phyloP scores from a whole-genome alignment of 352 stramenopile species.

The Phytophthora meadii region DNA sequence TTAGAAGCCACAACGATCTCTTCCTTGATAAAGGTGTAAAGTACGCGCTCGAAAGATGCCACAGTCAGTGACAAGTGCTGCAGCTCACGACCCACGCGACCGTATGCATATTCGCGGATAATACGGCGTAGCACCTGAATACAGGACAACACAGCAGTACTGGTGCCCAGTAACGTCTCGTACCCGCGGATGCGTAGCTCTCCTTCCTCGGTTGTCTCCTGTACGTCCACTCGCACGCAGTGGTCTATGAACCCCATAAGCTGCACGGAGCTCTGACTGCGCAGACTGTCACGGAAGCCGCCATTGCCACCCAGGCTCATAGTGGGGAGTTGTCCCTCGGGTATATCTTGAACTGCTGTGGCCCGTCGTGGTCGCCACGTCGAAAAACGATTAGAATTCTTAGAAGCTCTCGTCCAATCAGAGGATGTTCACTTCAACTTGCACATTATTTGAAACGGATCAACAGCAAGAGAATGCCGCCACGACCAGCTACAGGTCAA shows the following conservation, averaged over 20 bases:
- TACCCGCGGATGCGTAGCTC: conserved; percentile 79
- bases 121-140: conserved; percentile 85
- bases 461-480: conserved; percentile 10
- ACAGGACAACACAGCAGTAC: conserved; percentile 76
- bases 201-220: conserved; percentile 66
- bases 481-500: conserved; percentile 27
- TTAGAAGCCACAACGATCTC: conserved; percentile 88
- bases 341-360: conserved; percentile 10
- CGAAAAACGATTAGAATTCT: conserved; percentile 14
- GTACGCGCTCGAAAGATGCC: conserved; percentile 81
- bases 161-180: conserved; percentile 74
- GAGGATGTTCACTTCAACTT: conserved; percentile 22
- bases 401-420: conserved; percentile 8
- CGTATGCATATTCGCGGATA: conserved; percentile 87
- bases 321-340: background rate
- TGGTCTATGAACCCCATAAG: conserved; percentile 85
- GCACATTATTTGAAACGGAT: conserved; percentile 8
- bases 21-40: conserved; percentile 91
- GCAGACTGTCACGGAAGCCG: conserved; percentile 37
- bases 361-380: conserved; percentile 20
- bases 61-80: conserved; percentile 89
- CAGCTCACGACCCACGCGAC: conserved; percentile 80
- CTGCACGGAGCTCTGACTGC: conserved; percentile 86
- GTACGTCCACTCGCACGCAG: conserved; percentile 45
- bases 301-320: conserved; percentile 8